Conservation (phyloP, 192 early-diverging fungal species). For the Funneliformis mosseae region DNA sequence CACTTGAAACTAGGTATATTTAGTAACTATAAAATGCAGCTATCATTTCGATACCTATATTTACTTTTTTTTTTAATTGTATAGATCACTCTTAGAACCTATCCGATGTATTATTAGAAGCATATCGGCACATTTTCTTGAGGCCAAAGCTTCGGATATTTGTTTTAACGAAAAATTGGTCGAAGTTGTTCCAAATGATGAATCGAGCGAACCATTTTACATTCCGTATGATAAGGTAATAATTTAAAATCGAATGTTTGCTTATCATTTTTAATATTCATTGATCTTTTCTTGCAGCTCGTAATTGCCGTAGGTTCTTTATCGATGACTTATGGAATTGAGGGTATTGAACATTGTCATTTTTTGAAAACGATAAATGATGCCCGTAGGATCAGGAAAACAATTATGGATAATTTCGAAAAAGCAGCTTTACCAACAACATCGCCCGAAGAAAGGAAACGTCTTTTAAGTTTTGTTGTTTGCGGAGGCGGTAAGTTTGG, state of each 20-base stretch:
- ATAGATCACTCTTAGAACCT: constrained; percentile 57
- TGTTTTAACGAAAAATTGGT: constrained; percentile 55
- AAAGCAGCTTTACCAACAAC: constrained; percentile 64
- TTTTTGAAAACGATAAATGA: constrained; percentile 69
- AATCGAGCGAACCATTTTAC: constrained; percentile 47
- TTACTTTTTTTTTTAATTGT: neutral
- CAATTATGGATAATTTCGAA: constrained; percentile 68
- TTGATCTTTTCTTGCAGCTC: constrained; percentile 27
- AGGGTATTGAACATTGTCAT: constrained; percentile 63
- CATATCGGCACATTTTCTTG: constrained; percentile 51
- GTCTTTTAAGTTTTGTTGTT: constrained; percentile 69
- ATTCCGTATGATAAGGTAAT: constrained; percentile 52
- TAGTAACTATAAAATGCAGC: neutral
- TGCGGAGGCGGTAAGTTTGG: constrained; percentile 67
- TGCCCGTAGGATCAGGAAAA: constrained; percentile 60
- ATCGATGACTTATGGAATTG: constrained; percentile 63
- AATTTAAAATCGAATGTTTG: neutral
- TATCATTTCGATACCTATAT: neutral
- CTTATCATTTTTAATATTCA: neutral
- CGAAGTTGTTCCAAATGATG: constrained; percentile 42
- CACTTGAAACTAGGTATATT: constrained; percentile 56
- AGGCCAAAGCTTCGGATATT: constrained; percentile 51
- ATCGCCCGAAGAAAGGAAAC: constrained; percentile 56
- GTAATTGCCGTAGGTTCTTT: constrained; percentile 60
- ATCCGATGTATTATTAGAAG: constrained; percentile 50